These are phyloP conservation scores for Colletotrichum nymphaeae DNA, from an alignment of 2,329 filamentous ascomycete species.

Conservation along the genomic window DNA sequence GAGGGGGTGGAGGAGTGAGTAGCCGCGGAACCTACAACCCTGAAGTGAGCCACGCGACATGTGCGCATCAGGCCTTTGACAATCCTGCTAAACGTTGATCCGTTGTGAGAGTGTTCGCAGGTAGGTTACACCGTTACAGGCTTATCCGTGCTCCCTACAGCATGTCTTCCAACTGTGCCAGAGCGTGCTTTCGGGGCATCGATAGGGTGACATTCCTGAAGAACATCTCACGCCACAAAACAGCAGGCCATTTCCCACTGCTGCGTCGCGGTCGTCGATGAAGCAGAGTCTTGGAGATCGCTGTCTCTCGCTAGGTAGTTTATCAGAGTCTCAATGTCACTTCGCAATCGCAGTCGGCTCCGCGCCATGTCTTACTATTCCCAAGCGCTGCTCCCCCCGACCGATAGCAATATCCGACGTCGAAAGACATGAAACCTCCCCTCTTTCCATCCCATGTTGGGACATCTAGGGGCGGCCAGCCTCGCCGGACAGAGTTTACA, in stretches of 20 bases:
- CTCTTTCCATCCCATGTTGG: slow-evolving; percentile 22
- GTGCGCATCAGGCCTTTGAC: slow-evolving; percentile 13
- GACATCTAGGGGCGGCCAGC: slow-evolving; percentile 9
- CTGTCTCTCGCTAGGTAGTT: too few species aligned
- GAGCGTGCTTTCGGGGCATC: background rate
- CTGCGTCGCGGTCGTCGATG: background rate
- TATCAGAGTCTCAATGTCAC: background rate
- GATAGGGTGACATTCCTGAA: slow-evolving; percentile 5
- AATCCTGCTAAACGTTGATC: slow-evolving; percentile 8
- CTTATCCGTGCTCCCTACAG: background rate
- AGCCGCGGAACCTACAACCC: slow-evolving; percentile 6
- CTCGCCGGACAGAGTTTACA: slow-evolving; percentile 27
- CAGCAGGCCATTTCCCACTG: slow-evolving; percentile 3
- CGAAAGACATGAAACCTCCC: slow-evolving; percentile 27
- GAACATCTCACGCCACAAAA: background rate
- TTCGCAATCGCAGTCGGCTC: slow-evolving; percentile 25
- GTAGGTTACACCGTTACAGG: too few species aligned
- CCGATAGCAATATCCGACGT: slow-evolving; percentile 19
- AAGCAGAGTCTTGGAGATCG: background rate
- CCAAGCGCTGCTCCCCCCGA: background rate
- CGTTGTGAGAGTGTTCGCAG: background rate
- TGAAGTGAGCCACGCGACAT: slow-evolving; percentile 19
- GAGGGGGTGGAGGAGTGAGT: background rate
- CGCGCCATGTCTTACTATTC: slow-evolving; percentile 6
- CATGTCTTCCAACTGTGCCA: background rate